A percentile compares a stretch with the other conserved stretches of the same genome.
These are phyloP conservation scores for Phanerodontia chrysosporium DNA, from an alignment of 768 basidiomycete genomes.

Conservation along the genomic window DNA sequence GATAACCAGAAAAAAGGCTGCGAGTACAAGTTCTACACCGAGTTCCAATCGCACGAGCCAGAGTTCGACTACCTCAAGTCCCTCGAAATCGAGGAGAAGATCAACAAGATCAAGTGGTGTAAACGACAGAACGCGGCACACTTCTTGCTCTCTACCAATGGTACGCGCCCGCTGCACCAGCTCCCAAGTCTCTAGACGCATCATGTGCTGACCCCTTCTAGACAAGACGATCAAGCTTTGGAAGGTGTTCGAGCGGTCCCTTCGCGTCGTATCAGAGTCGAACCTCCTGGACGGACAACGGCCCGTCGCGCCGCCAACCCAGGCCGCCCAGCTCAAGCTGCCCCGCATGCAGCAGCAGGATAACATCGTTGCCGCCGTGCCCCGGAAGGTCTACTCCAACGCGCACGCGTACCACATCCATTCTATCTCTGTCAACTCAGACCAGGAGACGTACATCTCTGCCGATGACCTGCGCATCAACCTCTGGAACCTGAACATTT, in stretches of 20 bases:
- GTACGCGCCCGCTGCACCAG: conserved; percentile 39
- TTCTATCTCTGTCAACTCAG: conserved; percentile 98
- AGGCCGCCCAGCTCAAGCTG: conserved; percentile 63
- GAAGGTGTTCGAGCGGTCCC: conserved; percentile 99
- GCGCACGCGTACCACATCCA: conserved; percentile 99
- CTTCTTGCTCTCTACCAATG: conserved; percentile 95
- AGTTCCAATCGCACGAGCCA: conserved; percentile 99
- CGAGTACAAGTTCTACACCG: conserved; percentile 99
- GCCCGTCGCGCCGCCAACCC: conserved; percentile 57
- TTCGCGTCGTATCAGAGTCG: conserved; percentile 94
- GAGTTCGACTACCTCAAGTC: conserved; percentile 99
- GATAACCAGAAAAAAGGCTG: conserved; percentile 90
- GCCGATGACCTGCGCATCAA: conserved; percentile 98
- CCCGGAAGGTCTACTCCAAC: conserved; percentile 97
- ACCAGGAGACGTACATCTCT: conserved; percentile 98
- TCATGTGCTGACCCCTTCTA: conserved; percentile 31
- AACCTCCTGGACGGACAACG: conserved; percentile 85
- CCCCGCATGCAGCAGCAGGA: conserved; percentile 94
- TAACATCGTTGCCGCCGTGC: conserved; percentile 97
- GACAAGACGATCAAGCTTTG: conserved; percentile 99
- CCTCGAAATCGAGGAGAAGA: conserved; percentile 99
- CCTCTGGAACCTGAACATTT: conserved; percentile 97
- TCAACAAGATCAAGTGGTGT: conserved; percentile 99
- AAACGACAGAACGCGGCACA: conserved; percentile 96
- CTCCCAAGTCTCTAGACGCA: not conserved